Conservation (phyloP, 805 yeast genomes). For the Ogataea naganishii region DNA sequence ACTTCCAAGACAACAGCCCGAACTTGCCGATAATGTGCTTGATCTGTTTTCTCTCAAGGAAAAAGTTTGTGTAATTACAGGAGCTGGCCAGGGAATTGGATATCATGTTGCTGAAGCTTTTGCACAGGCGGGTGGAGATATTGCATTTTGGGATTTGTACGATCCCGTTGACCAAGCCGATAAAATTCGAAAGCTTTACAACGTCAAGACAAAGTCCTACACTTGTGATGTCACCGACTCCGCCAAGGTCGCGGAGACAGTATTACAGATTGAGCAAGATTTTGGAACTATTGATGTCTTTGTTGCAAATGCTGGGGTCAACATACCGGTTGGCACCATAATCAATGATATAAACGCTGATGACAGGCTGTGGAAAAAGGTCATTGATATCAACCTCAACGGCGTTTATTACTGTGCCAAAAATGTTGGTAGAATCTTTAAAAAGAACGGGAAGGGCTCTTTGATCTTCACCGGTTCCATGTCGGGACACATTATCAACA, state of each 20-base stretch:
- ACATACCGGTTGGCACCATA: slow-evolving; percentile 15
- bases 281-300: slow-evolving; percentile 34
- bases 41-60: slow-evolving; percentile 33
- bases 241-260: slow-evolving; percentile 21
- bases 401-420: slow-evolving; percentile 45
- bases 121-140: slow-evolving; percentile 34
- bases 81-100: slow-evolving; percentile 33
- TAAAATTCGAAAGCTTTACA: slow-evolving; percentile 31
- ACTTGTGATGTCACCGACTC: slow-evolving; percentile 23
- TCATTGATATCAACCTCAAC: slow-evolving; percentile 39
- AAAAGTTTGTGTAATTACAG: slow-evolving; percentile 34
- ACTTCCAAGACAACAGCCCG: slow-evolving; percentile 47
- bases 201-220: slow-evolving; percentile 12
- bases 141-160: slow-evolving; percentile 33
- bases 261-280: slow-evolving; percentile 24
- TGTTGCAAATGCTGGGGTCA: slow-evolving; percentile 35
- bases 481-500: slow-evolving; percentile 47
- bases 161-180: slow-evolving; percentile 25
- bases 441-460: slow-evolving; percentile 37
- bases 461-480: slow-evolving; percentile 46
- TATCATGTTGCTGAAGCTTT: slow-evolving; percentile 31
- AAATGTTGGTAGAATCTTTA: slow-evolving; percentile 37
- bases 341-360: slow-evolving; percentile 18
- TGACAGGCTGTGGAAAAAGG: slow-evolving; percentile 35
- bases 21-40: slow-evolving; percentile 37